phyloP scores from a whole-genome alignment of 495 filamentous ascomycete genomes.

The Penicillium malachiteum region DNA sequence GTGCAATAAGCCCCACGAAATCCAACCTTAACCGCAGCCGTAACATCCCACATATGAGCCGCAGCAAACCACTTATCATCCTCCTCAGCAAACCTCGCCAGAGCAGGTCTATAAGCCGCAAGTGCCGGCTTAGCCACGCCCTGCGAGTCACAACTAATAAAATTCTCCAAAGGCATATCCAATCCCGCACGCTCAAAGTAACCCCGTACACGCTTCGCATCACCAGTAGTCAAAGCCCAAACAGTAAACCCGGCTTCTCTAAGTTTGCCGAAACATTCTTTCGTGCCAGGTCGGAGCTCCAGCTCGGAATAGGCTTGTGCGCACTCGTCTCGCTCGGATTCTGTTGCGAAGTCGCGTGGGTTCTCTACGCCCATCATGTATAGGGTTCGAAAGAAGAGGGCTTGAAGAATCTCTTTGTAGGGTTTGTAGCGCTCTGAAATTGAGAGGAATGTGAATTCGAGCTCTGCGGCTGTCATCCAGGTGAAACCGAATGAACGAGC shows the following conservation, averaged over 20 bases:
- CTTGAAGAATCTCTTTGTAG: constrained; percentile 31
- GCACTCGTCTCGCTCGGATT: constrained; percentile 31
- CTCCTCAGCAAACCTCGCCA: constrained; percentile 8
- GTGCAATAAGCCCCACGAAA: constrained; percentile 36
- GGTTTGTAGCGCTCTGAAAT: constrained; percentile 38
- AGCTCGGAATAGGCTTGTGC: constrained; percentile 31
- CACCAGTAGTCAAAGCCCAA: constrained; percentile 45
- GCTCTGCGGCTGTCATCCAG: constrained; percentile 44
- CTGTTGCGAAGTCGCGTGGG: constrained; percentile 36
- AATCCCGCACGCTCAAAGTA: constrained; percentile 38
- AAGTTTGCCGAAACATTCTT: constrained; percentile 32
- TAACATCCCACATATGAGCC: constrained; percentile 45
- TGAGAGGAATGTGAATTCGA: constrained; percentile 42
- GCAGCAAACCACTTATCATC: constrained; percentile 37
- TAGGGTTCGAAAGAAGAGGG: constrained; percentile 42
- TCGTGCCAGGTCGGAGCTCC: constrained; percentile 25
- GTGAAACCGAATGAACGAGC: constrained; percentile 37
- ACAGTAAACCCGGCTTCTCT: constrained; percentile 36
- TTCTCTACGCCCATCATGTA: constrained; percentile 36
- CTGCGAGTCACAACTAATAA: constrained; percentile 35
- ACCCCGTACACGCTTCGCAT: constrained; percentile 33
- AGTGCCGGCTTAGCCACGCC: constrained; percentile 35
- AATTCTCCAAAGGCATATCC: constrained; percentile 40
- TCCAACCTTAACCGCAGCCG: constrained; percentile 29
- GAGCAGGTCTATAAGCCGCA: constrained; percentile 26